Evolutionary conservation across 2,329 filamentous ascomycete genomes (phyloP).

Genomic region (Penicillium sp.): DNA sequence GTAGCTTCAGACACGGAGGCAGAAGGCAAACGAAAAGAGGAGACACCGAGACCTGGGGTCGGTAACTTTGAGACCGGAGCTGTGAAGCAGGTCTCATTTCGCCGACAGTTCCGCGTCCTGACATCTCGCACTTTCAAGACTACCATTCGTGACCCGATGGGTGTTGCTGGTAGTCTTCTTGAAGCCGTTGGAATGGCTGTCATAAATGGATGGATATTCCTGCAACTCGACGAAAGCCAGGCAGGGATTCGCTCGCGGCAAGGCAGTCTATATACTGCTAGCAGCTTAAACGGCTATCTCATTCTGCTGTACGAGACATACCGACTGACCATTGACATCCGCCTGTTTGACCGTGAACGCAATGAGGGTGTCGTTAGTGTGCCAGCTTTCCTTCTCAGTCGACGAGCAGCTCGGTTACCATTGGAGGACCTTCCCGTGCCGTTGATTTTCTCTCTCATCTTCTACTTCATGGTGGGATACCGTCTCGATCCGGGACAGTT

Average conservation of each 20-base stretch:
- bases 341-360: conserved; percentile 65
- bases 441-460: conserved; percentile 60
- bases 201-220: conserved; percentile 65
- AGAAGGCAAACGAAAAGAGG: conserved; percentile 5
- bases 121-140: conserved; percentile 62
- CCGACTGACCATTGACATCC: conserved; percentile 64
- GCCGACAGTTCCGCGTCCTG: conserved; percentile 56
- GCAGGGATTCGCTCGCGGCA: conserved; percentile 65
- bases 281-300: conserved; percentile 65
- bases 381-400: conserved; percentile 60
- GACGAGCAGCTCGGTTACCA: conserved; percentile 58
- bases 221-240: conserved; percentile 55
- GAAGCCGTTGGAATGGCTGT: conserved; percentile 64
- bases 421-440: conserved; percentile 67
- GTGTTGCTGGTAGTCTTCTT: conserved; percentile 60
- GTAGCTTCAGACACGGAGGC: background rate
- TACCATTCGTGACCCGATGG: conserved; percentile 68
- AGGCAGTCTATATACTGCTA: conserved; percentile 62
- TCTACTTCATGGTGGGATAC: conserved; percentile 72
- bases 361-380: conserved; percentile 64
- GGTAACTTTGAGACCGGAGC: conserved; percentile 3
- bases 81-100: conserved; percentile 47
- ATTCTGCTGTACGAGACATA: conserved; percentile 69
- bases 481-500: conserved; percentile 56
- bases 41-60: background rate